Evolutionary conservation across 345 rosid species (phyloP), one percentile per base, ranked within the genome.

Genomic region (Hibiscus trionum): DNA sequence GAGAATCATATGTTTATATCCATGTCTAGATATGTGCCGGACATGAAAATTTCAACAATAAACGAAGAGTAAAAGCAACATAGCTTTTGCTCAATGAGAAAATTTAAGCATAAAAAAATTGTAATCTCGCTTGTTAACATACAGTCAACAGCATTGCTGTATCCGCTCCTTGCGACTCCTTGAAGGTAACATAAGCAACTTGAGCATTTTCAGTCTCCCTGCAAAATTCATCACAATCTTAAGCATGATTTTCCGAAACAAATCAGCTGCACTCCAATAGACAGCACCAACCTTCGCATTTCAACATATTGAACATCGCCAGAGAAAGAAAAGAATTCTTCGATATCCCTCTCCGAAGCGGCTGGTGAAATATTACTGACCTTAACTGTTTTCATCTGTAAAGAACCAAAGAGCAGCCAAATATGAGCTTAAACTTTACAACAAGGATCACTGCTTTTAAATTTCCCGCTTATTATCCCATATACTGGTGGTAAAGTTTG

Each of bases 281-380:
- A 21, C 24, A 21, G 24, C 1, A 15, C 59, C 11, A 26, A 77
- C 90, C 82, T 86, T 76, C 19, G 72, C 81, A 84, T 82, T 68
- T 86, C 88, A 44, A 84, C 77, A 57, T 80, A 66, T 63, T 76
- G 80, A 62, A 86, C 56, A 26, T 86, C 77, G 1, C 90, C 88
- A 15, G 86, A 80, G 77, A 79, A 82, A 19, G 86, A 84, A 60
- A 86, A 86, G 75, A 86, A 84, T 68, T 82, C 90, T 73, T 47
- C 76, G 64, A 86, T 68, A 66, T 84, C 86, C 7, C 8, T 56
- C 67, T 76, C 80, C 0, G 77, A 70, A 52, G 81, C 85, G 7
- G 37, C 46, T 7, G 68, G 33, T 0, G 90, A 86, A 42, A 86
- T 52, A 76, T 84, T 86, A 79, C 81, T 79, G 10, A 84, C 85